A percentile compares a stretch with the other conserved stretches of the same genome.
These are phyloP conservation scores for Pleurotus ostreatus DNA, from an alignment of 768 basidiomycete genomes.

Conservation along the genomic window DNA sequence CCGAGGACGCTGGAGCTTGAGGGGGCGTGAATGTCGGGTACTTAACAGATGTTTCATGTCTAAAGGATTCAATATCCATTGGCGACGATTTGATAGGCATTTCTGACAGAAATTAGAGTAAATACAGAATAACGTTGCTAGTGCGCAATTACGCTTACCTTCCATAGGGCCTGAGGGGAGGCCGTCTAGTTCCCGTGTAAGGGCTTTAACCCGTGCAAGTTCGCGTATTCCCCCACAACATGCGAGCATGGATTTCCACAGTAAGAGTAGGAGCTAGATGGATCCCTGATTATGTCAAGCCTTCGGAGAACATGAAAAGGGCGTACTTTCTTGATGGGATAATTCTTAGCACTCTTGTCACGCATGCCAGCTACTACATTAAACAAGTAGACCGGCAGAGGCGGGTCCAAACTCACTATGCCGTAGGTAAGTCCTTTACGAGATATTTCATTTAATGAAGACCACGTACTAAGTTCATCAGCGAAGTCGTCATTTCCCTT, in stretches of 20 bases:
- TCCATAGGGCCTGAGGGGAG: slow-evolving; percentile 55
- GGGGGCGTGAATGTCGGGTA: slow-evolving; percentile 90
- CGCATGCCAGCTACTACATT: slow-evolving; percentile 85
- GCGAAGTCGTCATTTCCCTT: slow-evolving; percentile 93
- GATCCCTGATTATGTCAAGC: slow-evolving; percentile 3
- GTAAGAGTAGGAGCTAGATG: slow-evolving; percentile 76
- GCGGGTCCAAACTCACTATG: slow-evolving; percentile 92
- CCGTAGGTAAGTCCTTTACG: slow-evolving; percentile 6
- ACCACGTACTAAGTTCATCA: slow-evolving; percentile 85
- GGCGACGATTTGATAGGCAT: slow-evolving; percentile 85
- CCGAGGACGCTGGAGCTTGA: slow-evolving; percentile 31
- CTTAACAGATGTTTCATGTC: slow-evolving; percentile 88
- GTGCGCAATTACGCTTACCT: slow-evolving; percentile 18
- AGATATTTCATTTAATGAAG: slow-evolving; percentile 5
- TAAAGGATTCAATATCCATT: slow-evolving; percentile 85
- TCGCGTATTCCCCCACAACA: slow-evolving; percentile 94
- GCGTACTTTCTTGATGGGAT: slow-evolving; percentile 92
- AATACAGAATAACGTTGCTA: slow-evolving; percentile 6
- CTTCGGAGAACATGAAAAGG: slow-evolving; percentile 8
- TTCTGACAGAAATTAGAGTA: slow-evolving; percentile 28
- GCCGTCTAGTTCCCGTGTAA: slow-evolving; percentile 82
- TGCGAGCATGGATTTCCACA: slow-evolving; percentile 92
- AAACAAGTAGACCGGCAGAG: slow-evolving; percentile 89
- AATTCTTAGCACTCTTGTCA: slow-evolving; percentile 92
- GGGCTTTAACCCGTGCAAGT: slow-evolving; percentile 72